A percentile compares a stretch with the other conserved stretches of the same genome.
Conservation (phyloP, 2,329 filamentous ascomycete genomes). For the Penicillium fuscoglaucum region DNA sequence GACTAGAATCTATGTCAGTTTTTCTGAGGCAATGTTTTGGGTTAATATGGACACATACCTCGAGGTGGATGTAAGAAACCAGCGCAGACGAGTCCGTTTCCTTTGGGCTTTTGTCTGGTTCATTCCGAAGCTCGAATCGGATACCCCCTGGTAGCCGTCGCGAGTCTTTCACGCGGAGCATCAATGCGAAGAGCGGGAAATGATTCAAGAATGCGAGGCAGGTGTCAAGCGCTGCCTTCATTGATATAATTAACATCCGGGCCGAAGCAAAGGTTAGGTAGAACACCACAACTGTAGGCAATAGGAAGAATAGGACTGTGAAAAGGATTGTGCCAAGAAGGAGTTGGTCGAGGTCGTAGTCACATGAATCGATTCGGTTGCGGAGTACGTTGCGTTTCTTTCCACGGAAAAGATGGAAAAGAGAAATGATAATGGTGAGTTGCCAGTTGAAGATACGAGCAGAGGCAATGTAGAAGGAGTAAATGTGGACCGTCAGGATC, state of each 20-base stretch:
- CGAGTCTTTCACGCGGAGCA: slow-evolving; percentile 93
- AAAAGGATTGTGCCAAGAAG: slow-evolving; percentile 96
- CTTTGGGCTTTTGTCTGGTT: slow-evolving; percentile 48
- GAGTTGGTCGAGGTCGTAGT: slow-evolving; percentile 96
- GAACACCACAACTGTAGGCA: slow-evolving; percentile 94
- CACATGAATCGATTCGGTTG: slow-evolving; percentile 97
- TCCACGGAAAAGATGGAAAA: slow-evolving; percentile 98
- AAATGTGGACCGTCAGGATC: slow-evolving; percentile 89
- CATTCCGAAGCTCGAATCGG: slow-evolving; percentile 84
- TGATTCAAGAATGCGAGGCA: slow-evolving; percentile 92
- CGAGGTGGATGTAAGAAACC: slow-evolving; percentile 81
- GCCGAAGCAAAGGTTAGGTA: slow-evolving; percentile 95
- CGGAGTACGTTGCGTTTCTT: slow-evolving; percentile 97
- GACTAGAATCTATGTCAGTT: slow-evolving; percentile 56
- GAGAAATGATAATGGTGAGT: slow-evolving; percentile 88
- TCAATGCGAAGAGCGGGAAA: slow-evolving; percentile 94
- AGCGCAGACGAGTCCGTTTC: slow-evolving; percentile 51
- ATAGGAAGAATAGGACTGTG: slow-evolving; percentile 87
- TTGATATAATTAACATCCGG: slow-evolving; percentile 88
- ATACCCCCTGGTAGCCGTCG: slow-evolving; percentile 87
- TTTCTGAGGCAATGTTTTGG: not conserved
- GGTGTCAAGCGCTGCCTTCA: slow-evolving; percentile 91
- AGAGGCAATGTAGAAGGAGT: slow-evolving; percentile 95
- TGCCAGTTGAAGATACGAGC: slow-evolving; percentile 99
- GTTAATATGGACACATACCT: slow-evolving; percentile 55